These are phyloP conservation scores for Aspergillus heteromorphus DNA, from an alignment of 495 filamentous ascomycete genomes.

Conservation along the genomic window DNA sequence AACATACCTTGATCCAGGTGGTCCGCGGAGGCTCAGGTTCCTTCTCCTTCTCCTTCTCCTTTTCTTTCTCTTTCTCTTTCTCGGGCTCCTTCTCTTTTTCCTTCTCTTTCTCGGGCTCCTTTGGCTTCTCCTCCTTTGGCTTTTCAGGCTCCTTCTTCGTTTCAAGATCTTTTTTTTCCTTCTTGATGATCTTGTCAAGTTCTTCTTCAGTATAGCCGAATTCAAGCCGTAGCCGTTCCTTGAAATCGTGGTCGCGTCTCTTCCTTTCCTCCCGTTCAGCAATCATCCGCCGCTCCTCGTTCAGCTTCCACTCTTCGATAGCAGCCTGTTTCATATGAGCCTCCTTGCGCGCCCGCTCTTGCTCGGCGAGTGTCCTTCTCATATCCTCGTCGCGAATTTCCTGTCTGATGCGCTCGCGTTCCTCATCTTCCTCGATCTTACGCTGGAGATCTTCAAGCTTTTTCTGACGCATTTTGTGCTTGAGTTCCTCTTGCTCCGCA, in stretches of 20 bases:
- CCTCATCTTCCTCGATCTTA: conserved; percentile 40
- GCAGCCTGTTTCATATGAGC: conserved; percentile 46
- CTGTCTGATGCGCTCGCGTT: conserved; percentile 33
- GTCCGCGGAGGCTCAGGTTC: conserved; percentile 33
- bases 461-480: conserved; percentile 15
- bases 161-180: conserved; percentile 50
- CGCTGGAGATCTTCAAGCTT: conserved; percentile 30
- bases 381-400: conserved; percentile 34
- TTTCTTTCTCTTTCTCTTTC: conserved; percentile 35
- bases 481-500: conserved; percentile 21
- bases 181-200: conserved; percentile 52
- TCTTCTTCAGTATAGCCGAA: conserved; percentile 41
- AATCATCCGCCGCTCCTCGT: conserved; percentile 39
- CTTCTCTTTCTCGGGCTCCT: conserved; percentile 38
- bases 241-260: conserved; percentile 46
- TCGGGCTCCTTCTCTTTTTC: conserved; percentile 37
- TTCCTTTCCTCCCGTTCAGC: conserved; percentile 27
- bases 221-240: conserved; percentile 30
- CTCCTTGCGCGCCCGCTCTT: conserved; percentile 41
- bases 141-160: conserved; percentile 38
- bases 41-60: conserved; percentile 33
- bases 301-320: conserved; percentile 52
- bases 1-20: conserved; percentile 48
- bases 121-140: conserved; percentile 44
- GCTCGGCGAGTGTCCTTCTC: conserved; percentile 26